Evolutionary conservation across 2,329 filamentous ascomycete genomes (phyloP).

Genomic region (Rachicladosporium sp.): DNA sequence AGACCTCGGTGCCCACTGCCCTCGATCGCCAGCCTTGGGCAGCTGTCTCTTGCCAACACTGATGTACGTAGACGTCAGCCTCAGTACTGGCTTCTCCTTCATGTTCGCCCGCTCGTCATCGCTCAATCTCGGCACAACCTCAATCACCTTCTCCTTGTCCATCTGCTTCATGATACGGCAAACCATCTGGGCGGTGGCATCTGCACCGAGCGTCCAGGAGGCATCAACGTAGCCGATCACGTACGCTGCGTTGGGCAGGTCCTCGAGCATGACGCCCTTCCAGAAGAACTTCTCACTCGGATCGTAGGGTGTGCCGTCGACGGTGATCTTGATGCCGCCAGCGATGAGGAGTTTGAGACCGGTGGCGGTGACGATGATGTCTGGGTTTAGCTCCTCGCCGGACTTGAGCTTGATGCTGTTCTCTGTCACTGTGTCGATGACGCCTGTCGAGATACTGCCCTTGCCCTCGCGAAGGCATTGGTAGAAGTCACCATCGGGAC

Average conservation of each 20-base stretch:
- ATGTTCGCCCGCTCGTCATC: slow-evolving; percentile 27
- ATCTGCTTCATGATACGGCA: slow-evolving; percentile 41
- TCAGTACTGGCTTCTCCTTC: slow-evolving; percentile 29
- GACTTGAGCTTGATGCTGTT: slow-evolving; percentile 36
- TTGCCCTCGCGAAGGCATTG: slow-evolving; percentile 37
- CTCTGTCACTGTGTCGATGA: slow-evolving; percentile 38
- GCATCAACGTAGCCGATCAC: slow-evolving; percentile 49
- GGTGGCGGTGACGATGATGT: slow-evolving; percentile 54
- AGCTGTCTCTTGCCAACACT: slow-evolving; percentile 29
- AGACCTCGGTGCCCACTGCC: slow-evolving; percentile 32
- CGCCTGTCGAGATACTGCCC: slow-evolving; percentile 43
- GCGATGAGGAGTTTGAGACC: slow-evolving; percentile 46
- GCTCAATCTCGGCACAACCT: slow-evolving; percentile 32
- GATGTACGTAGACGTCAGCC: slow-evolving; percentile 41
- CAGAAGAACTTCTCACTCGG: slow-evolving; percentile 43
- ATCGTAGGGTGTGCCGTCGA: slow-evolving; percentile 39
- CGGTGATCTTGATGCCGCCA: slow-evolving; percentile 33
- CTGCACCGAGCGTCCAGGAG: slow-evolving; percentile 51
- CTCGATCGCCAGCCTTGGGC: slow-evolving; percentile 36
- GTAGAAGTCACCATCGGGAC: slow-evolving; percentile 49
- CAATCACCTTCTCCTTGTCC: slow-evolving; percentile 29
- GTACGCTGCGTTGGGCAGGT: slow-evolving; percentile 48
- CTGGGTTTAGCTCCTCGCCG: slow-evolving; percentile 37
- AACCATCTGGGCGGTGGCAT: slow-evolving; percentile 39
- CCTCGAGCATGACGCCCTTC: slow-evolving; percentile 50